phyloP scores from a whole-genome alignment of 2,329 filamentous ascomycete genomes.

The Colletotrichum graminicola region DNA sequence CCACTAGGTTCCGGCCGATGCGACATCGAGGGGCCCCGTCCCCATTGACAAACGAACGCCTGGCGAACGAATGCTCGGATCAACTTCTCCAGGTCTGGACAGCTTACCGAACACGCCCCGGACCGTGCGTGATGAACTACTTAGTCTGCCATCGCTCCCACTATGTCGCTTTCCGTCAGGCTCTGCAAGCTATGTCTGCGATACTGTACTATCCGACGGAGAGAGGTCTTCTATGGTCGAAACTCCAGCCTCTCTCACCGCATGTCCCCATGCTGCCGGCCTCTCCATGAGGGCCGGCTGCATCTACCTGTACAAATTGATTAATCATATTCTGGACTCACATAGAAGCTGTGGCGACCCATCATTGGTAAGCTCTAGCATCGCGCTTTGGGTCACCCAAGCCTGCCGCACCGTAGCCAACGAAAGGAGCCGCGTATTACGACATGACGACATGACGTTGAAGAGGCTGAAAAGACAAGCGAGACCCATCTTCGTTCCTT shows the following conservation, averaged over 20 bases:
- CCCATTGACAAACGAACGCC: constrained; percentile 9
- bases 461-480: constrained; percentile 27
- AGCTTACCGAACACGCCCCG: neutral
- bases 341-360: constrained; percentile 31
- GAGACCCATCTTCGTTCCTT: constrained; percentile 8
- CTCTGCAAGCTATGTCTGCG: neutral
- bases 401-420: neutral
- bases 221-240: neutral
- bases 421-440: neutral
- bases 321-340: constrained; percentile 25
- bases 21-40: constrained; percentile 20
- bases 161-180: neutral
- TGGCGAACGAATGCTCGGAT: neutral
- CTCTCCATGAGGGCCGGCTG: constrained; percentile 23
- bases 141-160: neutral
- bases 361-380: constrained; percentile 30
- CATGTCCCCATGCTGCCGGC: neutral
- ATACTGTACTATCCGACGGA: neutral
- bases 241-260: neutral
- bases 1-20: constrained; percentile 6
- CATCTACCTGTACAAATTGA: neutral
- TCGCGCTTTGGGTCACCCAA: neutral
- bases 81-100: neutral
- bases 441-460: constrained; percentile 18
- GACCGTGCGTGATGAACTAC: neutral